These are phyloP conservation scores for Monosporascus ibericus DNA, from an alignment of 2,329 filamentous ascomycete species.

Conservation along the genomic window DNA sequence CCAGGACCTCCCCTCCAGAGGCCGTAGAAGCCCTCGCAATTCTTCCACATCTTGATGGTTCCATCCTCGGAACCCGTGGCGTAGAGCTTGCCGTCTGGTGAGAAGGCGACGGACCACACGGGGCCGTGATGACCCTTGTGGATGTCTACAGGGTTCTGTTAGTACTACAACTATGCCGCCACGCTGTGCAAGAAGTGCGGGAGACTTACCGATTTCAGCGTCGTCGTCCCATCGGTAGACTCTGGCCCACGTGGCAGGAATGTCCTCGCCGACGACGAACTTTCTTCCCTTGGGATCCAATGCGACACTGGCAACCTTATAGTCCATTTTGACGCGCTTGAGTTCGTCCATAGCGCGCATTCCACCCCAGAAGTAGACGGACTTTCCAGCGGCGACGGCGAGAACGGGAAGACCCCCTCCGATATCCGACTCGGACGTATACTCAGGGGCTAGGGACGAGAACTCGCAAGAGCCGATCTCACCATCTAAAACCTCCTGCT, in stretches of 20 bases:
- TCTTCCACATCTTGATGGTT: constrained; percentile 88
- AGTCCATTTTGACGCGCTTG: constrained; percentile 73
- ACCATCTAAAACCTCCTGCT: constrained; percentile 73
- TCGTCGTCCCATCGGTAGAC: constrained; percentile 86
- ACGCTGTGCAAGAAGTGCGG: background rate
- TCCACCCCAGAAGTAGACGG: constrained; percentile 86
- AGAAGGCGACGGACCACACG: constrained; percentile 93
- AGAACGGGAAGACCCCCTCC: constrained; percentile 66
- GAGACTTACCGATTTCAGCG: constrained; percentile 61
- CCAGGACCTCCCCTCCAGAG: constrained; percentile 51
- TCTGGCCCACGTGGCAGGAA: constrained; percentile 92
- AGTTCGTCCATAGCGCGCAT: constrained; percentile 61
- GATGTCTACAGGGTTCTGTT: constrained; percentile 52
- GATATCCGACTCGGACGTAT: constrained; percentile 55
- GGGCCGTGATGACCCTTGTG: constrained; percentile 97
- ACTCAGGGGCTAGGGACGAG: constrained; percentile 57
- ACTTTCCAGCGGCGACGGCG: constrained; percentile 89
- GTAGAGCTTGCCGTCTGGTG: constrained; percentile 91
- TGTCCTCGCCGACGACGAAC: constrained; percentile 81
- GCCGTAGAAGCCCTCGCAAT: constrained; percentile 59
- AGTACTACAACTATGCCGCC: constrained; percentile 7
- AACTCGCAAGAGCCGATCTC: constrained; percentile 91
- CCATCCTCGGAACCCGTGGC: constrained; percentile 96
- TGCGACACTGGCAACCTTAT: constrained; percentile 86
- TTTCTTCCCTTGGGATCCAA: constrained; percentile 76